phyloP scores from a whole-genome alignment of 75 land plant species.

The Cunninghamia lanceolata region DNA sequence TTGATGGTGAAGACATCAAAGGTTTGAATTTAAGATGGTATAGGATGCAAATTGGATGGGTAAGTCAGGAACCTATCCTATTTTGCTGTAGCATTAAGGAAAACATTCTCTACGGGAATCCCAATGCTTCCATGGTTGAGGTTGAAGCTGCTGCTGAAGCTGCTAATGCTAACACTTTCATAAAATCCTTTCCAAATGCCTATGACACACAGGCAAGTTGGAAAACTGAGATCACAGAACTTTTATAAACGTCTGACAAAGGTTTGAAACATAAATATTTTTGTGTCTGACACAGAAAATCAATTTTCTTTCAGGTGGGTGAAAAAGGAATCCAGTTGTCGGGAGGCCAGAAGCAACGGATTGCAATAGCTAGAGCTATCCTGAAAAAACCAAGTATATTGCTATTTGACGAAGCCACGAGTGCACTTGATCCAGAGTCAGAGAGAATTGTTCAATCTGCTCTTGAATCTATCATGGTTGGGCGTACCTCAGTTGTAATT shows the following conservation, averaged over 20 bases:
- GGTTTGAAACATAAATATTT: not conserved
- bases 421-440: constrained; percentile 1
- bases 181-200: constrained; percentile 16
- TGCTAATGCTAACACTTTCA: constrained; percentile 34
- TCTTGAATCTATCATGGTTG: constrained; percentile 8
- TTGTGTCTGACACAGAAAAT: not conserved
- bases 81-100: constrained; percentile 5
- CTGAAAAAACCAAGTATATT: not conserved
- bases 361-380: constrained; percentile 4
- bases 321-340: not conserved
- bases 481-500: constrained; percentile 36
- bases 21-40: constrained; percentile 1
- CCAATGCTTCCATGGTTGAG: constrained; percentile 11
- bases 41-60: constrained; percentile 9
- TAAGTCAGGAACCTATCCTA: constrained; percentile 5
- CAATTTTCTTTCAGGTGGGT: not conserved
- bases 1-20: constrained; percentile 11
- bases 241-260: not conserved
- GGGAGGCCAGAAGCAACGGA: not conserved
- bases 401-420: not conserved
- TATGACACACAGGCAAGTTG: constrained; percentile 23
- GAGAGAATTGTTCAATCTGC: not conserved
- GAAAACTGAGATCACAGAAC: not conserved
- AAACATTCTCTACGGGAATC: constrained; percentile 15
- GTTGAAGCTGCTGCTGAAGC: constrained; percentile 23